Evolutionary conservation across 495 filamentous ascomycete species (phyloP).

Genomic region (Penicillium antarcticum): DNA sequence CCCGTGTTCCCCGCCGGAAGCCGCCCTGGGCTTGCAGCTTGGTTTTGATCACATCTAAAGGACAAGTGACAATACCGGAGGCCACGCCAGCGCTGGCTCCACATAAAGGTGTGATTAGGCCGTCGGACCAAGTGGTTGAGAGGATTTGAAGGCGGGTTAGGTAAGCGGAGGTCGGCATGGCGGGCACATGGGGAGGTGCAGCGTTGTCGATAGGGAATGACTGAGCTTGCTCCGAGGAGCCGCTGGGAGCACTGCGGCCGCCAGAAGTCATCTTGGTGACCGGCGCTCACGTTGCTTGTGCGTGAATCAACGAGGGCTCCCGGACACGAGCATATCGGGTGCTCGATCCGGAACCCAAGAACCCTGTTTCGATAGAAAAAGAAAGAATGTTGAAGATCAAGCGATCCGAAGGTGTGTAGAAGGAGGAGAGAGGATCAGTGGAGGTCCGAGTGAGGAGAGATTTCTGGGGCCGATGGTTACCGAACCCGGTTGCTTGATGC

Average conservation of each 20-base stretch:
- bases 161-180: slow-evolving; percentile 26
- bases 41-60: slow-evolving; percentile 98
- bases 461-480: slow-evolving; percentile 29
- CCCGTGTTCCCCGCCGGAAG: slow-evolving; percentile 50
- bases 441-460: slow-evolving; percentile 12
- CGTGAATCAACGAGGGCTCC: slow-evolving; percentile 41
- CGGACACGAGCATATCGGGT: slow-evolving; percentile 48
- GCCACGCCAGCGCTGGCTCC: slow-evolving; percentile 87
- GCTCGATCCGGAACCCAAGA: slow-evolving; percentile 45
- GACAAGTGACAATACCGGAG: slow-evolving; percentile 92
- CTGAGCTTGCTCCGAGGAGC: slow-evolving; percentile 26
- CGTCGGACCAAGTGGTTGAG: slow-evolving; percentile 47
- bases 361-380: slow-evolving; percentile 15
- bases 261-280: slow-evolving; percentile 40
- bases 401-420: slow-evolving; percentile 2
- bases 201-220: slow-evolving; percentile 18
- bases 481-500: slow-evolving; percentile 26
- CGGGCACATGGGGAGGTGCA: slow-evolving; percentile 18
- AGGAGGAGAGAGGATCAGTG: not conserved
- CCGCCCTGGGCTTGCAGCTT: slow-evolving; percentile 95
- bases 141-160: slow-evolving; percentile 55
- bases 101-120: slow-evolving; percentile 62
- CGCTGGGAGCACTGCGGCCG: slow-evolving; percentile 30
- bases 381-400: not conserved
- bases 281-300: slow-evolving; percentile 37